Base-by-base conservation (phyloP, 208 protist species). In the Phytomonas sp. region DNA sequence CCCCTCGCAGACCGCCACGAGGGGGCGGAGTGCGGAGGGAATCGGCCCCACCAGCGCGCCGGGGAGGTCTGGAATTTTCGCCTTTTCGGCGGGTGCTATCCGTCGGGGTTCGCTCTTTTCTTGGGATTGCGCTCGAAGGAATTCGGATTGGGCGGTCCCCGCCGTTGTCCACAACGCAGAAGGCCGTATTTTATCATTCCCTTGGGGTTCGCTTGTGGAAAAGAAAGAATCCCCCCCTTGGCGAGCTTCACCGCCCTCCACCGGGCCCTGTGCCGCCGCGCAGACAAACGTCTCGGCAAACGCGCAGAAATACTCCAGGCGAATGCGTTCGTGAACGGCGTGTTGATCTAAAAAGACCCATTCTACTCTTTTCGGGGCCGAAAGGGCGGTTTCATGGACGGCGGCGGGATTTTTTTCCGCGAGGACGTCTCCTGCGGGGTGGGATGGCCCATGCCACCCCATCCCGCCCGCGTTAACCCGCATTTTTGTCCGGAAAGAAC, bases 241-340 rank as follows among this genome's bases (percentile, higher is more conserved):
- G 64, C 2, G 64, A 42, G 63, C 12, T 3, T 34, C 12, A 19
- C 42, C 14, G 3, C 29, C 19, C 32, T 68, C n/a, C 11, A n/a
- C 64, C 12, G 31, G 12, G 34, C 12, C 42, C 6, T 5, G 2
- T 30, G 1, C 29, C 2, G 29, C 4, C 2, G 42, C 33, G 29
- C 42, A 29, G 63, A 94, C 86, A 67, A 83, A 94, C n/a, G 86
- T 83, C 60, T 91, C 89, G 3, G 84, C 85, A 45, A 81, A 84
- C 59, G 71, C 66, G 12, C 89, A 61, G 56, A 94, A 91, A 61
- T 79, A 86, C 75, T 94, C 86, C 8, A 94, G 74, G 0, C 89
- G 81, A 12, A 90, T 64, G 1, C 89, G 79, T 70, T 94, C 86
- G 70, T 94, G 89, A 31, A 90, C 74, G 8, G 89, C 89, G 73